phyloP scores from a whole-genome alignment of 2,329 filamentous ascomycete genomes.

The Mycocentrospora acerina region DNA sequence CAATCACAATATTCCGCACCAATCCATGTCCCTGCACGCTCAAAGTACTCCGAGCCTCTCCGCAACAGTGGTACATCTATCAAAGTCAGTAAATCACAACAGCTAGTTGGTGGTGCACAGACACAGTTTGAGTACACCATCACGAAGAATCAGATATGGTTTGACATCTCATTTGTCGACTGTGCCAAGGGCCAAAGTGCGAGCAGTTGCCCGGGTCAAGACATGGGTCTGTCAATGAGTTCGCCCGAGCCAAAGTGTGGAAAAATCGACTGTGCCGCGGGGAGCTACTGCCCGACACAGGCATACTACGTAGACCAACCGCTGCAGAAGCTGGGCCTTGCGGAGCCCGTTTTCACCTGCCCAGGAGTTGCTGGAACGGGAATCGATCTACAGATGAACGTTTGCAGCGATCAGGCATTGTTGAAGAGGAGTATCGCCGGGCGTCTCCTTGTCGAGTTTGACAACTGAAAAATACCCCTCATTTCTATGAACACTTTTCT shows the following conservation, averaged over 20 bases:
- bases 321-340: conserved; percentile 19
- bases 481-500: too few species aligned
- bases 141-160: conserved; percentile 20
- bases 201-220: conserved; percentile 22
- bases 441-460: neutral
- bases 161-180: conserved; percentile 32
- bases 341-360: conserved; percentile 28
- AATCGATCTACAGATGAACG: conserved; percentile 24
- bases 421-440: conserved; percentile 30
- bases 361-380: conserved; percentile 10
- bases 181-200: conserved; percentile 25
- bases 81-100: conserved; percentile 28
- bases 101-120: conserved; percentile 19
- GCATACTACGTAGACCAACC: conserved; percentile 28
- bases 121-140: conserved; percentile 34
- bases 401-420: conserved; percentile 19
- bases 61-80: conserved; percentile 20
- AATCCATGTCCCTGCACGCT: conserved; percentile 17
- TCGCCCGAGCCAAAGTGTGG: conserved; percentile 14
- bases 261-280: conserved; percentile 14
- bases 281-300: conserved; percentile 26
- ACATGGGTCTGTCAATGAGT: conserved; percentile 22
- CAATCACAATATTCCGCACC: conserved; percentile 7
- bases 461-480: too few species aligned
- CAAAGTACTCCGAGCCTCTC: conserved; percentile 22